Percentiles rank a stretch among this genome's conserved stretches.
phyloP scores from a whole-genome alignment of 140 eudicot species.

The Artemisia princeps region DNA sequence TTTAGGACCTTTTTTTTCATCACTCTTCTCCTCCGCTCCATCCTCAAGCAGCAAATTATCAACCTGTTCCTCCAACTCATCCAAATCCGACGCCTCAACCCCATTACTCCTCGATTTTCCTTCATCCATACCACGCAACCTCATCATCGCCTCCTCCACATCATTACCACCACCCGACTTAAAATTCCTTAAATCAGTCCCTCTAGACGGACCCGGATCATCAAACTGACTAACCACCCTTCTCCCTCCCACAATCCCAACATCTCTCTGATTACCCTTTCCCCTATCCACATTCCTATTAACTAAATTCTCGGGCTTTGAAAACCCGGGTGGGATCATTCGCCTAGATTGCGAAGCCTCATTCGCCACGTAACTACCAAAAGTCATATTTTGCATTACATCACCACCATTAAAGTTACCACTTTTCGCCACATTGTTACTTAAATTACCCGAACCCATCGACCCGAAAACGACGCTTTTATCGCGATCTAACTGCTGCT shows the following conservation, averaged over 20 bases:
- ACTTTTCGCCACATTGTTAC: constrained; percentile 12
- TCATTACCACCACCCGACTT: constrained; percentile 37
- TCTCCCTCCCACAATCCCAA: background rate
- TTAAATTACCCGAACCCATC: constrained; percentile 17
- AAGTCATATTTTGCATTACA: constrained; percentile 21
- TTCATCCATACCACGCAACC: constrained; percentile 32
- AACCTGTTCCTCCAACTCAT: constrained; percentile 56
- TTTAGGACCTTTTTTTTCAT: constrained; percentile 37
- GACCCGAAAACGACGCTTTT: constrained; percentile 41
- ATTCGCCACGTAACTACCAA: constrained; percentile 25
- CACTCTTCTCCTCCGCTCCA: constrained; percentile 41
- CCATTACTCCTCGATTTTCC: constrained; percentile 20
- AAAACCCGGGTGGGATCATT: constrained; percentile 69
- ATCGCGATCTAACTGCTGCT: constrained; percentile 14
- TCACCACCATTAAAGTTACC: constrained; percentile 12
- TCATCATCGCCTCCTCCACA: constrained; percentile 41
- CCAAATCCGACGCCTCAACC: constrained; percentile 28
- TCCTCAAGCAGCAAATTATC: constrained; percentile 52
- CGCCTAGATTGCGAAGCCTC: constrained; percentile 25
- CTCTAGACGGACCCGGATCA: constrained; percentile 38
- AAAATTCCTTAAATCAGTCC: constrained; percentile 26
- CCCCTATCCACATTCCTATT: constrained; percentile 25
- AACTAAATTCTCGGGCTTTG: too few species aligned
- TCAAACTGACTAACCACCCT: constrained; percentile 34
- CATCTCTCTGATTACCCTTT: constrained; percentile 15